Evolutionary conservation across 805 yeast species (phyloP).

Genomic region (Yamadazyma tumulicola): DNA sequence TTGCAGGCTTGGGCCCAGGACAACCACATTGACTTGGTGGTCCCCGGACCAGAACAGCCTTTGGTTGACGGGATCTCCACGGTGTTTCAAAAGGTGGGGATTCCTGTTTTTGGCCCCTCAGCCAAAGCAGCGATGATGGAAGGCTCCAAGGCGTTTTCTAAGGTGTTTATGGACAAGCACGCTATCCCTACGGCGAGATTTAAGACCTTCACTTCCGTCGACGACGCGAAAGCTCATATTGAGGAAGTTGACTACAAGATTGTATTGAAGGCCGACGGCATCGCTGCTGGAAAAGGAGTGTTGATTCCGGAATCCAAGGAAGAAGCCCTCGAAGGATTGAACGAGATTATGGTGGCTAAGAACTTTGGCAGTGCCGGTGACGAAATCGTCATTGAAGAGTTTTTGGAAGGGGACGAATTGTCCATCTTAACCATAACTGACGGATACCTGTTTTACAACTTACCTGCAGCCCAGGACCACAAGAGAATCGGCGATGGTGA

Average conservation of each 20-base stretch:
- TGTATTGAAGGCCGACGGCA: slow-evolving; percentile 95
- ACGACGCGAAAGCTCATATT: slow-evolving; percentile 71
- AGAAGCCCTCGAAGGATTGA: slow-evolving; percentile 82
- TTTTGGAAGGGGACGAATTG: slow-evolving; percentile 93
- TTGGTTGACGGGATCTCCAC: slow-evolving; percentile 88
- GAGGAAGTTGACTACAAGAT: slow-evolving; percentile 64
- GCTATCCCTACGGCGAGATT: slow-evolving; percentile 92
- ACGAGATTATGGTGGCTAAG: slow-evolving; percentile 83
- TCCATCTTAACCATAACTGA: slow-evolving; percentile 89
- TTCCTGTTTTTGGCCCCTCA: slow-evolving; percentile 97
- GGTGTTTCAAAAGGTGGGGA: slow-evolving; percentile 73
- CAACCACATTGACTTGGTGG: slow-evolving; percentile 64
- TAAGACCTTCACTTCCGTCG: slow-evolving; percentile 74
- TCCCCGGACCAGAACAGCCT: slow-evolving; percentile 99
- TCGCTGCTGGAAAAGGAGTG: slow-evolving; percentile 99
- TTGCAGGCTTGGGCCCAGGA: slow-evolving; percentile 73
- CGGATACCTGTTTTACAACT: slow-evolving; percentile 84
- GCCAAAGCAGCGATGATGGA: slow-evolving; percentile 89
- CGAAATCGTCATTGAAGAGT: slow-evolving; percentile 90
- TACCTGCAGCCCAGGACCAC: slow-evolving; percentile 98
- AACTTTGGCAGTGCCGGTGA: slow-evolving; percentile 94
- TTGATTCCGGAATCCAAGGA: slow-evolving; percentile 79
- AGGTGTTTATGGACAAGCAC: slow-evolving; percentile 89
- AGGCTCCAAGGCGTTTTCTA: slow-evolving; percentile 93
- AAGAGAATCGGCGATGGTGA: slow-evolving; percentile 94